Base-by-base conservation (phyloP, 805 yeast genomes). In the Kuraishia capsulata region DNA sequence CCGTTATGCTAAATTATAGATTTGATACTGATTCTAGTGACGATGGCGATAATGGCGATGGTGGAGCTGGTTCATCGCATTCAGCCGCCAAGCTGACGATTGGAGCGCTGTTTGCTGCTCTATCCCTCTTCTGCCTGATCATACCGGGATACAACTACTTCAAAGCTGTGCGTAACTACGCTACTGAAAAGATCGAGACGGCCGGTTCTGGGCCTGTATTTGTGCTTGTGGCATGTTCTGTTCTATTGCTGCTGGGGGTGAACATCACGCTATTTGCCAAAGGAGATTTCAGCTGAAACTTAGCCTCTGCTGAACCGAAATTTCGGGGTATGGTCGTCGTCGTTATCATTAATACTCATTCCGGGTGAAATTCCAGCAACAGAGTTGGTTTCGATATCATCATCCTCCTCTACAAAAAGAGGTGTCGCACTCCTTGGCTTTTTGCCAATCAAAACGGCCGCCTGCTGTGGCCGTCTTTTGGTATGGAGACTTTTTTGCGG, bases 1-100 rank as follows among this genome's bases (percentile, higher is more conserved):
- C 75, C 1, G 60, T 73, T 14, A 45, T 67, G 5, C 44, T 72
- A 4, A 66, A 73, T 44, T 71, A 67, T 50, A 57, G 65, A 38
- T 49, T 73, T 6, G 65, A 64, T 37, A 56, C 71, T 4, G 40
- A 55, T 4, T n/a, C n/a, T n/a, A n/a, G n/a, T n/a, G 17, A 23
- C 10, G 35, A 36, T 1, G 45, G 53, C 3, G 44, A 42, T 16
- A 36, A 37, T 5, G 40, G 37, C 5, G 35, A 30, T 32, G 29
- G 38, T 16, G 37, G 40, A 2, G 35, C 29, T 5, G 19, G 35
- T 9, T 3, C 29, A 35, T 4, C 43, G 33, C 20, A 37, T 23
- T 20, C 32, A 3, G 24, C 28, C 6, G 33, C 37, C n/a, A 19
- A 20, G 19, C 4, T 36, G 8, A 36, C 56, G 2, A 51, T 69